Evolutionary conservation across 352 stramenopile species (phyloP).

Genomic region (Globisporangium recalcitrans): DNA sequence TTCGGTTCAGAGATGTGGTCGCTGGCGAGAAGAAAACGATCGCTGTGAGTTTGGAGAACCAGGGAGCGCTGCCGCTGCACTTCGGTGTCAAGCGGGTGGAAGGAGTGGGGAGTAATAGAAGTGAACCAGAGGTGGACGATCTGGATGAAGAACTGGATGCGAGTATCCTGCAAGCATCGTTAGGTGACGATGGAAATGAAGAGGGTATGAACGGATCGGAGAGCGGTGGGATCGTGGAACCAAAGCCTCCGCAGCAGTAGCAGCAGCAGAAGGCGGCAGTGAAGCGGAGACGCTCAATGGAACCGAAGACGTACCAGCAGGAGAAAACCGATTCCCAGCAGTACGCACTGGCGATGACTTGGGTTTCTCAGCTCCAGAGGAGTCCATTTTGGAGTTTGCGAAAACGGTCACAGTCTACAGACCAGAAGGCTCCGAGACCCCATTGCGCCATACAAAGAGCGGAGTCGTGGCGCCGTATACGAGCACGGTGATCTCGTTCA

Average conservation of each 20-base stretch:
- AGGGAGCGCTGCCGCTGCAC: slow-evolving; percentile 58
- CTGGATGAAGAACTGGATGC: not conserved
- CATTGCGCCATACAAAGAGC: slow-evolving; percentile 31
- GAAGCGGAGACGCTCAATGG: not conserved
- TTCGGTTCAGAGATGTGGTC: slow-evolving; percentile 72
- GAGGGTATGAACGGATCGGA: not conserved
- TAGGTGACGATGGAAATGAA: not conserved
- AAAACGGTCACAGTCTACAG: slow-evolving; percentile 30
- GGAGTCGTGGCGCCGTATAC: slow-evolving; percentile 53
- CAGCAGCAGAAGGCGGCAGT: not conserved
- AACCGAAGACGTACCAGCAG: not conserved
- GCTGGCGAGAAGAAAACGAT: slow-evolving; percentile 69
- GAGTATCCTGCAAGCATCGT: not conserved
- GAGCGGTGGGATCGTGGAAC: no score
- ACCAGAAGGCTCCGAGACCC: slow-evolving; percentile 32
- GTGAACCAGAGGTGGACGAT: slow-evolving; percentile 13
- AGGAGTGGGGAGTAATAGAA: not conserved
- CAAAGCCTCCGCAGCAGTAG: not conserved
- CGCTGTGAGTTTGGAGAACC: slow-evolving; percentile 57
- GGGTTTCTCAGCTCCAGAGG: slow-evolving; percentile 29
- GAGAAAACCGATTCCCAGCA: not conserved
- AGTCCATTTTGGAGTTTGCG: slow-evolving; percentile 25
- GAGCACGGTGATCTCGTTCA: slow-evolving; percentile 40
- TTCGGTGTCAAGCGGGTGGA: slow-evolving; percentile 26
- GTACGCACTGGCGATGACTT: not conserved